Evolutionary conservation across 192 early-diverging fungal species (phyloP).

Genomic region (Coemansia sp.): DNA sequence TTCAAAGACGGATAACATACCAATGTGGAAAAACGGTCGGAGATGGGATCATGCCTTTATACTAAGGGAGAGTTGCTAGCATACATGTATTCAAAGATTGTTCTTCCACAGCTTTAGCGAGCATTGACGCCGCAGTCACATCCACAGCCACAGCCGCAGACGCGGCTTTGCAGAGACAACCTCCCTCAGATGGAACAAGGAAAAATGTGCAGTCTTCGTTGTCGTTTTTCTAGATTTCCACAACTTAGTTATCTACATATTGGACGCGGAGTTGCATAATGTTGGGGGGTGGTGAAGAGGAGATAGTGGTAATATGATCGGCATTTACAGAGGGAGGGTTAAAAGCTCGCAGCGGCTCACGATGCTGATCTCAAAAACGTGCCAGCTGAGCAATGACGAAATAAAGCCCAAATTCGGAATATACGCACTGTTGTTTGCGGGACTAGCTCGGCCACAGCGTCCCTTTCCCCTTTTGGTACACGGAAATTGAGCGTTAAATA

Average conservation of each 20-base stretch:
- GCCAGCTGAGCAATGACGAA: no score
- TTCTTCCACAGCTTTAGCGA: not conserved
- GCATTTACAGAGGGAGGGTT: no score
- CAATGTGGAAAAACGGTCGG: not conserved
- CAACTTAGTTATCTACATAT: not conserved
- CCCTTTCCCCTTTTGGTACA: not conserved
- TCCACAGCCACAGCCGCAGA: not conserved
- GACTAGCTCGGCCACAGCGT: not conserved
- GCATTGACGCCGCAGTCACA: no score
- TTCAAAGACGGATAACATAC: not conserved
- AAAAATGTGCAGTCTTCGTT: not conserved
- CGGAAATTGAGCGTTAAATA: not conserved
- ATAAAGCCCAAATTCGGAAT: no score
- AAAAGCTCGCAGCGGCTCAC: no score
- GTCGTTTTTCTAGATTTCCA: not conserved
- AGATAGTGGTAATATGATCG: no score
- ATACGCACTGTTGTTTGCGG: slow-evolving; percentile 1
- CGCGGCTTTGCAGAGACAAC: not conserved
- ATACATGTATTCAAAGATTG: not conserved
- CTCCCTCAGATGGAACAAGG: no score
- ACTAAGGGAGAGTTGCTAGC: not conserved
- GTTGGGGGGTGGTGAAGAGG: not conserved
- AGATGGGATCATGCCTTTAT: not conserved
- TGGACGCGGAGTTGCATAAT: not conserved
- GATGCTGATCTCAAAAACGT: no score